Percentiles rank a stretch among this genome's conserved stretches.
These are phyloP conservation scores for Pseudopithomyces chartarum DNA, from an alignment of 2,329 filamentous ascomycete species.

Conservation along the genomic window DNA sequence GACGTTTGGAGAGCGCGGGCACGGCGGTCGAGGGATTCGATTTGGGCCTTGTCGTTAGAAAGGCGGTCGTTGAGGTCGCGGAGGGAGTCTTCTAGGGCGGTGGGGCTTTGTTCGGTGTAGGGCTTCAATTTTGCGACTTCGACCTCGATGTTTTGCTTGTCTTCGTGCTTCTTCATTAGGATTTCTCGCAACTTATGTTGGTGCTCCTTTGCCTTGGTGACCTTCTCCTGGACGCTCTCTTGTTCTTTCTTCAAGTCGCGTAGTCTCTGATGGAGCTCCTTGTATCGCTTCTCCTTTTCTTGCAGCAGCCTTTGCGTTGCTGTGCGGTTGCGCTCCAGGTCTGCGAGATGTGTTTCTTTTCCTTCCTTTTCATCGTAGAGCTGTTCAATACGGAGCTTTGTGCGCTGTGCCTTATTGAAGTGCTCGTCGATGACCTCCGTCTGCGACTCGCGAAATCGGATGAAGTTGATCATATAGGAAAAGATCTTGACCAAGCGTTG, in stretches of 20 bases:
- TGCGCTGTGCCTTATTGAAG: slow-evolving; percentile 86
- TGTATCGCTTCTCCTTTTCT: slow-evolving; percentile 84
- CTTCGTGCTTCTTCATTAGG: slow-evolving; percentile 73
- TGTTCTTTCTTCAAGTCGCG: slow-evolving; percentile 82
- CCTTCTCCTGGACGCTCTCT: slow-evolving; percentile 78
- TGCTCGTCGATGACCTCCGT: slow-evolving; percentile 88
- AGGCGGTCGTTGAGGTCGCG: slow-evolving; percentile 82
- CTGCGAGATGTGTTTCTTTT: slow-evolving; percentile 77
- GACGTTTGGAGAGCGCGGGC: slow-evolving; percentile 91
- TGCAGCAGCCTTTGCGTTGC: slow-evolving; percentile 80
- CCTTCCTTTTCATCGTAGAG: slow-evolving; percentile 86
- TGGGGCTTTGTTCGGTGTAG: slow-evolving; percentile 88
- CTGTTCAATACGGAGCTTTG: slow-evolving; percentile 84
- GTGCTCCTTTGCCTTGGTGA: slow-evolving; percentile 82
- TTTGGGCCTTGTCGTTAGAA: slow-evolving; percentile 77
- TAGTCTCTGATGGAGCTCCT: slow-evolving; percentile 81
- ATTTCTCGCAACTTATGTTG: slow-evolving; percentile 75
- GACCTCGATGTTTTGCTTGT: slow-evolving; percentile 73
- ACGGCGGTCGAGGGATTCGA: slow-evolving; percentile 84
- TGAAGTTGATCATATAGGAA: slow-evolving; percentile 98
- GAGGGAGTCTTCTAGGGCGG: slow-evolving; percentile 78
- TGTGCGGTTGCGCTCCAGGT: slow-evolving; percentile 79
- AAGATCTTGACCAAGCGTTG: slow-evolving; percentile 93
- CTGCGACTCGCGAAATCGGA: slow-evolving; percentile 93
- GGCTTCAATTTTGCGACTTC: slow-evolving; percentile 89